phyloP scores from a whole-genome alignment of 768 basidiomycete species.

The Hemileccinum impolitum region DNA sequence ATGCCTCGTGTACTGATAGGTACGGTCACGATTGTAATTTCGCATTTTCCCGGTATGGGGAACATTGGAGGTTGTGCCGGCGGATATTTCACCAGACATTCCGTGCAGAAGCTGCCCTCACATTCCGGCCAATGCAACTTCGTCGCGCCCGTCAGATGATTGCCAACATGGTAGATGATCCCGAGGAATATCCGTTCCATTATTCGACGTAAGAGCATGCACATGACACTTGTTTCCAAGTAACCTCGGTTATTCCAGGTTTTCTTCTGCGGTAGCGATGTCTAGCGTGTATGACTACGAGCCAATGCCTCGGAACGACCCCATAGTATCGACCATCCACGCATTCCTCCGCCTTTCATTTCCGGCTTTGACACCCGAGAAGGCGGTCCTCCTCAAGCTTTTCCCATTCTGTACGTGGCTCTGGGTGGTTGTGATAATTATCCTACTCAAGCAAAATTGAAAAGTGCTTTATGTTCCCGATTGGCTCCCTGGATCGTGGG shows the following conservation, averaged over 20 bases:
- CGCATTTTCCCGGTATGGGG: background rate
- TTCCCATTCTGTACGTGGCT: slow-evolving; percentile 18
- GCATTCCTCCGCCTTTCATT: background rate
- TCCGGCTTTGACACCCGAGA: background rate
- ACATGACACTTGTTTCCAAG: background rate
- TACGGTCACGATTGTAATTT: slow-evolving; percentile 5
- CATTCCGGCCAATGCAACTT: slow-evolving; percentile 18
- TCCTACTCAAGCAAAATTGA: background rate
- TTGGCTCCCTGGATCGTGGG: slow-evolving; percentile 40
- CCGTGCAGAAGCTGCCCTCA: background rate
- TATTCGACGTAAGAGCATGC: slow-evolving; percentile 1
- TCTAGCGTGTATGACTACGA: slow-evolving; percentile 15
- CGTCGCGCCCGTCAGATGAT: slow-evolving; percentile 9
- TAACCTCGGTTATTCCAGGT: slow-evolving; percentile 12
- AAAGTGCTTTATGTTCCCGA: slow-evolving; percentile 15
- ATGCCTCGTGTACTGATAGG: background rate
- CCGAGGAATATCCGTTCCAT: slow-evolving; percentile 1
- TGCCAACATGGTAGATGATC: slow-evolving; percentile 7
- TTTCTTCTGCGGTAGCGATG: slow-evolving; percentile 30
- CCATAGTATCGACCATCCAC: slow-evolving; percentile 4
- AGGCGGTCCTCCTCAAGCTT: background rate
- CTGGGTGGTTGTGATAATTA: background rate
- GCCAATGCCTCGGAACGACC: slow-evolving; percentile 5
- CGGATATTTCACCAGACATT: slow-evolving; percentile 20
- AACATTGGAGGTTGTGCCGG: slow-evolving; percentile 14